Percentiles rank a stretch among this genome's conserved stretches.
phyloP scores from a whole-genome alignment of 2,329 filamentous ascomycete species.

The Thielaviopsis musarum region DNA sequence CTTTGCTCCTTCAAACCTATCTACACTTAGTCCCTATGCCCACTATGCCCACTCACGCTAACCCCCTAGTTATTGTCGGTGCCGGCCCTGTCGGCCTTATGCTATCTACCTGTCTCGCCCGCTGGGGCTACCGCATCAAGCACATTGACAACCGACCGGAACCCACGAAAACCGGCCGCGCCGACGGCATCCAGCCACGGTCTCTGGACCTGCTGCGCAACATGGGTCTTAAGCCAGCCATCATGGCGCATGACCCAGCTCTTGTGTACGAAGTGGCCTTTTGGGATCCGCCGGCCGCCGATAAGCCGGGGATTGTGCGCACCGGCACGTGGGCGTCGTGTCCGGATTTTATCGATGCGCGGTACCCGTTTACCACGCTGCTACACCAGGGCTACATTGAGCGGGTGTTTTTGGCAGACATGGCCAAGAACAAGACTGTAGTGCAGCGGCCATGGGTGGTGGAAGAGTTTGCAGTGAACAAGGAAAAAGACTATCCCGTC shows the following conservation, averaged over 20 bases:
- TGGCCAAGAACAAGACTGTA: slow-evolving; percentile 41
- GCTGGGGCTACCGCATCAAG: slow-evolving; percentile 92
- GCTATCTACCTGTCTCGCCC: slow-evolving; percentile 69
- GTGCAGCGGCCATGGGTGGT: slow-evolving; percentile 52
- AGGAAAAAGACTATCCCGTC: slow-evolving; percentile 54
- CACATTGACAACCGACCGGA: slow-evolving; percentile 83
- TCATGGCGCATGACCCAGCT: slow-evolving; percentile 77
- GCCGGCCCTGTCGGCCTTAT: slow-evolving; percentile 80
- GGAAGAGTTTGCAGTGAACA: slow-evolving; percentile 40
- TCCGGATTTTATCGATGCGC: slow-evolving; percentile 61
- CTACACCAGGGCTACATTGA: slow-evolving; percentile 59
- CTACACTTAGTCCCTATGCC: no score
- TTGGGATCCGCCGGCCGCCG: slow-evolving; percentile 43
- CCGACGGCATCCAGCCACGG: slow-evolving; percentile 81
- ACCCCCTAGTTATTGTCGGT: slow-evolving; percentile 79
- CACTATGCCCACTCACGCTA: no score
- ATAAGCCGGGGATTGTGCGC: slow-evolving; percentile 40
- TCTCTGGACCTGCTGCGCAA: slow-evolving; percentile 76
- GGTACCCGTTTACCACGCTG: slow-evolving; percentile 54
- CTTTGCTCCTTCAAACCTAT: slow-evolving; percentile 10
- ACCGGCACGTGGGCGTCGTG: slow-evolving; percentile 74
- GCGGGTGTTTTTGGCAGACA: slow-evolving; percentile 48
- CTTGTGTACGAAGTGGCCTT: slow-evolving; percentile 68
- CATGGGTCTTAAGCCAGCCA: slow-evolving; percentile 72
- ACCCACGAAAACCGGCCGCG: slow-evolving; percentile 70